These are phyloP conservation scores for Vigna radiata DNA, from an alignment of 306 rosid species.

Conservation along the genomic window DNA sequence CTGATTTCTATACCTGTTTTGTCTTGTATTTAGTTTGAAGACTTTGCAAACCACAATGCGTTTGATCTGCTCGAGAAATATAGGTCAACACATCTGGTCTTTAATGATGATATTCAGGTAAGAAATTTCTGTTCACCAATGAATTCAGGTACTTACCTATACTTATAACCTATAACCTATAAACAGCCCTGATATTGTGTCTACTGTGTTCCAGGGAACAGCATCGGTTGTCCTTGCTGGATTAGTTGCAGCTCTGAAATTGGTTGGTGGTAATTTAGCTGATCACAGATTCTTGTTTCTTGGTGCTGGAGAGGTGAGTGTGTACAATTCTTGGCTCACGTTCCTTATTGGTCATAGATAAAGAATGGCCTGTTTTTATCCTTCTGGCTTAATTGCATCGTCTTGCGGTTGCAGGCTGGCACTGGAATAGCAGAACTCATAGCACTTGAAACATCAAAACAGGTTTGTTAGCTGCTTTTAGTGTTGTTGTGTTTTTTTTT, in stretches of 20 bases:
- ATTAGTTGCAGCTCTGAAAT: conserved; percentile 74
- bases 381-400: conserved; percentile 40
- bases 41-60: conserved; percentile 99
- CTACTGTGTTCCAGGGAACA: conserved; percentile 80
- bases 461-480: conserved; percentile 58
- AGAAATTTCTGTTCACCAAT: not conserved
- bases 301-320: conserved; percentile 96
- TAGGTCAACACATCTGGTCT: conserved; percentile 92
- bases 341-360: not conserved
- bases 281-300: conserved; percentile 93
- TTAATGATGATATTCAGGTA: conserved; percentile 97
- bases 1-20: conserved; percentile 37
- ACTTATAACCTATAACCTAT: not conserved
- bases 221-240: conserved; percentile 99
- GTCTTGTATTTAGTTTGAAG: conserved; percentile 76
- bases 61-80: conserved; percentile 92
- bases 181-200: conserved; percentile 15
- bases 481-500: not conserved
- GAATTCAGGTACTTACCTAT: not conserved
- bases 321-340: not conserved
- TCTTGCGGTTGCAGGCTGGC: conserved; percentile 80
- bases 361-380: not conserved
- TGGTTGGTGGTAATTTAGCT: conserved; percentile 77
- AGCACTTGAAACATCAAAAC: conserved; percentile 95
- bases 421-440: conserved; percentile 98